phyloP scores from a whole-genome alignment of 169 alveolate genomes.

The Eimeria zaria region DNA sequence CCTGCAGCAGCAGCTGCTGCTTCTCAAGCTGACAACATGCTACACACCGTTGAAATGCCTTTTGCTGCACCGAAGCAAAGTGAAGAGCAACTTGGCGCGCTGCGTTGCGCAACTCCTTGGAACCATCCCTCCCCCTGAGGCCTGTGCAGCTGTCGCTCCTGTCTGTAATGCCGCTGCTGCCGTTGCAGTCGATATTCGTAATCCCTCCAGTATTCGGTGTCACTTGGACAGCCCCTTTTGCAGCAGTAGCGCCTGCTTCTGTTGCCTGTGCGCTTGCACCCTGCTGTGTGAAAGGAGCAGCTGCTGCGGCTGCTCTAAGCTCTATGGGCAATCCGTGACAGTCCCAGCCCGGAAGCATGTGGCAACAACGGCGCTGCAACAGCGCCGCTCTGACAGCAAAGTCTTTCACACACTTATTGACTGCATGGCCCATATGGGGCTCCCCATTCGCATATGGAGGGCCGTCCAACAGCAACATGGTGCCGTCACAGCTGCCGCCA shows the following conservation, averaged over 20 bases:
- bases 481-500: constrained; percentile 24
- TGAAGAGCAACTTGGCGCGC: constrained; percentile 67
- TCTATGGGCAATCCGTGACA: constrained; percentile 96
- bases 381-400: constrained; percentile 84
- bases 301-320: constrained; percentile 80
- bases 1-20: constrained; percentile 12
- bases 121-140: neutral
- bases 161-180: neutral
- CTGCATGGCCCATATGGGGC: constrained; percentile 94
- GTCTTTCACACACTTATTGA: constrained; percentile 93
- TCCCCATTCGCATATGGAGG: constrained; percentile 96
- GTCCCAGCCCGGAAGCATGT: constrained; percentile 95
- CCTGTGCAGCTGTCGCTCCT: constrained; percentile 45
- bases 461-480: constrained; percentile 90
- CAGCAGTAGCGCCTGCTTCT: neutral
- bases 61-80: constrained; percentile 52
- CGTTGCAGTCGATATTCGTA: too few species aligned
- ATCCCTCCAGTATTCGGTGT: neutral
- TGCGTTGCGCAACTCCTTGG: constrained; percentile 45
- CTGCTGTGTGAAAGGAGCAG: neutral
- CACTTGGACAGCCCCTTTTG: neutral
- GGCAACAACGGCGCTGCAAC: constrained; percentile 89
- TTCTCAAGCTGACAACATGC: neutral
- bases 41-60: constrained; percentile 64
- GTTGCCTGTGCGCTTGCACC: constrained; percentile 84